Conservation (phyloP, 2,329 filamentous ascomycete species). For the Tolypocladium ophioglossoides region DNA sequence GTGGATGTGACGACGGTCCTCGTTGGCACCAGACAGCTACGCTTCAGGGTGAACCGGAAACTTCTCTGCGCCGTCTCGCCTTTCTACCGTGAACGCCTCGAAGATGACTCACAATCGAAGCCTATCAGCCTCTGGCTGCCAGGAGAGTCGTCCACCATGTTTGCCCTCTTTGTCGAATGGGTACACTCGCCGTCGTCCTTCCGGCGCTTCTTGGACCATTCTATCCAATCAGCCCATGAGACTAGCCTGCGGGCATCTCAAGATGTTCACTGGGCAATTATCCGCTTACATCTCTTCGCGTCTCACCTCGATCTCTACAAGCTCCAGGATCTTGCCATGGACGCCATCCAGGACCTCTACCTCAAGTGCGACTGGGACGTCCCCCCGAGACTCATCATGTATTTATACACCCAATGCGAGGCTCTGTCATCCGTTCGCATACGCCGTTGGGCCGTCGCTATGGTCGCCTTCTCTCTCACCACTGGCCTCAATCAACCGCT, state of each 20-base stretch:
- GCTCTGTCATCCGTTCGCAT: conserved; percentile 37
- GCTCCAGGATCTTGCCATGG: conserved; percentile 47
- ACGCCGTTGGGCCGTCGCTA: conserved; percentile 49
- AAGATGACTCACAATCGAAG: conserved; percentile 17
- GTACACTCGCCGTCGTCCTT: conserved; percentile 35
- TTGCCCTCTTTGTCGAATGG: conserved; percentile 43
- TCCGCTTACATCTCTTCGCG: conserved; percentile 47
- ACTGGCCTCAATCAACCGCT: conserved; percentile 17
- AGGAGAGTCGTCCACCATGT: conserved; percentile 38
- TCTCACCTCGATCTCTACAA: conserved; percentile 36
- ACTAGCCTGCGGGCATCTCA: conserved; percentile 18
- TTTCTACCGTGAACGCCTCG: conserved; percentile 37
- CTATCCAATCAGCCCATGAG: conserved; percentile 20
- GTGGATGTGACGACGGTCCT: conserved; percentile 24
- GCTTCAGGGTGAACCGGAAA: conserved; percentile 31
- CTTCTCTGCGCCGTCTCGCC: conserved; percentile 34
- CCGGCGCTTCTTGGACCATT: conserved; percentile 30
- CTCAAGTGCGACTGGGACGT: conserved; percentile 49
- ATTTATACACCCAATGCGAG: conserved; percentile 44
- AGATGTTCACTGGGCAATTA: conserved; percentile 43
- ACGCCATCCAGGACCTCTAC: conserved; percentile 48
- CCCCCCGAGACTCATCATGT: conserved; percentile 36
- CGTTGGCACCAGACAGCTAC: conserved; percentile 29
- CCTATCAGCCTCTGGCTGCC: conserved; percentile 29
- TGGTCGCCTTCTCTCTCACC: conserved; percentile 46